A percentile compares a stretch with the other conserved stretches of the same genome.
phyloP scores from a whole-genome alignment of 305 asterid genomes.

The Fraxinus baroniana region DNA sequence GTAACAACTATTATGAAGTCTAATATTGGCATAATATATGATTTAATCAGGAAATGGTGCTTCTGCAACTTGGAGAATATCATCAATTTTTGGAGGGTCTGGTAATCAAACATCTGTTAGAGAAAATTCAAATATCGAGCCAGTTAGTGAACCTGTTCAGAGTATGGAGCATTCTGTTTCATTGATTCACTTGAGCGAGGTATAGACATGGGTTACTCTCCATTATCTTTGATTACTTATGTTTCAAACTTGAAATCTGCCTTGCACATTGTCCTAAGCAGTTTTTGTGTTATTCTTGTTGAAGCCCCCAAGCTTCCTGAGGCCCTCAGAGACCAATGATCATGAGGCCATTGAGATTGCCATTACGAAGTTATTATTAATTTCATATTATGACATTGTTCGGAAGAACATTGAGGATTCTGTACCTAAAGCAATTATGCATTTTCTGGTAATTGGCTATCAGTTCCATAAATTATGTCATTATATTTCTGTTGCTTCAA shows the following conservation, averaged over 20 bases:
- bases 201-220: slow-evolving; percentile 25
- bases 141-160: slow-evolving; percentile 64
- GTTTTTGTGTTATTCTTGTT: slow-evolving; percentile 20
- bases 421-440: slow-evolving; percentile 97
- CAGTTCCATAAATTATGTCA: not conserved
- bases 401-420: slow-evolving; percentile 89
- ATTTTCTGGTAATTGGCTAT: slow-evolving; percentile 74
- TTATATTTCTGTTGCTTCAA: not conserved
- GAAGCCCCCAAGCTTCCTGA: slow-evolving; percentile 89
- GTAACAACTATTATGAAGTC: slow-evolving; percentile 5
- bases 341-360: slow-evolving; percentile 78
- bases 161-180: slow-evolving; percentile 58
- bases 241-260: not conserved
- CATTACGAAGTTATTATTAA: slow-evolving; percentile 72
- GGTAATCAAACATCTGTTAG: slow-evolving; percentile 52
- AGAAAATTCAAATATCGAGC: slow-evolving; percentile 57
- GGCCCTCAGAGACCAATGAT: slow-evolving; percentile 87
- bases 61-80: slow-evolving; percentile 83
- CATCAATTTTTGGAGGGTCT: slow-evolving; percentile 84
- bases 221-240: not conserved
- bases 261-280: slow-evolving; percentile 19
- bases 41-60: slow-evolving; percentile 43
- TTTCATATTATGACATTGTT: slow-evolving; percentile 92
- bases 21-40: slow-evolving; percentile 22
- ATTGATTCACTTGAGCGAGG: slow-evolving; percentile 89